Conservation (phyloP, 1,284 basidiomycete species). For the Cutaneotrichosporon daszewskae region DNA sequence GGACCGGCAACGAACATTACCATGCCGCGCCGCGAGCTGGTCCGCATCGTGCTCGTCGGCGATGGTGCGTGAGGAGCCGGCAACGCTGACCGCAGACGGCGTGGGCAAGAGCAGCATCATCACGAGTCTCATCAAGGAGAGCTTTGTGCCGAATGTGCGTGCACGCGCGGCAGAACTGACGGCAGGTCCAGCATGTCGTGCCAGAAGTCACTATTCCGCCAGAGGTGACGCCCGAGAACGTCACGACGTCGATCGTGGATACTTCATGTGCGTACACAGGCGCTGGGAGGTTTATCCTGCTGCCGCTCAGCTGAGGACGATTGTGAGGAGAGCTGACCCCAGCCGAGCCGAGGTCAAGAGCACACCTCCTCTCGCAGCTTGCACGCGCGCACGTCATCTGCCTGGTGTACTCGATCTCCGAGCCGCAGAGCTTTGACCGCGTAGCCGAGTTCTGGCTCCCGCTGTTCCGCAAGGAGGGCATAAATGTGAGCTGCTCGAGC, state of each 20-base stretch:
- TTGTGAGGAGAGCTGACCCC: slow-evolving; percentile 1
- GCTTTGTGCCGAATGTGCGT: slow-evolving; percentile 78
- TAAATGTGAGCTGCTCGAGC: slow-evolving; percentile 62
- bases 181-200: slow-evolving; percentile 78
- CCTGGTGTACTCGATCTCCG: slow-evolving; percentile 93
- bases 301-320: too few relatives aligned
- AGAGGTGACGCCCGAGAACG: slow-evolving; percentile 90
- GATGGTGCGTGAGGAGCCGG: slow-evolving; percentile 59
- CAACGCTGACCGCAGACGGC: slow-evolving; percentile 57
- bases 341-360: slow-evolving; percentile 51
- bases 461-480: slow-evolving; percentile 89
- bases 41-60: slow-evolving; percentile 82
- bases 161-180: background rate
- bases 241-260: slow-evolving; percentile 92
- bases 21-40: slow-evolving; percentile 44
- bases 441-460: slow-evolving; percentile 99
- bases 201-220: slow-evolving; percentile 94
- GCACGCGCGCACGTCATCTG: slow-evolving; percentile 96
- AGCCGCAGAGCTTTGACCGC: slow-evolving; percentile 90
- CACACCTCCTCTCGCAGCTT: slow-evolving; percentile 88
- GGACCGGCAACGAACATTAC: background rate
- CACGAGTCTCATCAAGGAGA: slow-evolving; percentile 91
- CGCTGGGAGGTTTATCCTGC: too few relatives aligned
- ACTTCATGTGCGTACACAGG: slow-evolving; percentile 71
- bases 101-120: slow-evolving; percentile 94